Percentiles rank a stretch among this genome's conserved stretches.
phyloP scores from a whole-genome alignment of 2,329 filamentous ascomycete species.

The Penicillium sp. region DNA sequence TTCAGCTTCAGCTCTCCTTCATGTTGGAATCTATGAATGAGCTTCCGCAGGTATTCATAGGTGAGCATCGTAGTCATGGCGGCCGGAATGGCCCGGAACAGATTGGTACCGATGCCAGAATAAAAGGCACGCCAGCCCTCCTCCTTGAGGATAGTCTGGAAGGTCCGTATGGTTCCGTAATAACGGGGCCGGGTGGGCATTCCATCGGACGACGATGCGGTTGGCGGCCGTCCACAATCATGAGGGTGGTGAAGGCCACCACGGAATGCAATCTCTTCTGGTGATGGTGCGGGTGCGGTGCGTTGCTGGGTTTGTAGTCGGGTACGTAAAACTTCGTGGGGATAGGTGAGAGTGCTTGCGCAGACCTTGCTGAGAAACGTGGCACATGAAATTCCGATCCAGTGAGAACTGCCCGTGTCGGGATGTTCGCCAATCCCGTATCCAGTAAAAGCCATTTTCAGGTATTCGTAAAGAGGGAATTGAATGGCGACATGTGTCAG shows the following conservation, averaged over 20 bases:
- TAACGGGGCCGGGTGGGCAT: constrained; percentile 58
- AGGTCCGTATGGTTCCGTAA: constrained; percentile 72
- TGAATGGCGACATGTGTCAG: constrained; percentile 94
- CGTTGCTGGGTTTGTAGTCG: constrained; percentile 88
- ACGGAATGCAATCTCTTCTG: constrained; percentile 49
- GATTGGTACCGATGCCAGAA: constrained; percentile 93
- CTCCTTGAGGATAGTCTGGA: constrained; percentile 75
- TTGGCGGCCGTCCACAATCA: constrained; percentile 43
- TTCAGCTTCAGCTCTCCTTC: constrained; percentile 41
- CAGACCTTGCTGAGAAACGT: constrained; percentile 92
- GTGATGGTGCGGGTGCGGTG: constrained; percentile 44
- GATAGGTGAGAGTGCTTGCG: constrained; percentile 91
- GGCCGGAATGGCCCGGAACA: constrained; percentile 90
- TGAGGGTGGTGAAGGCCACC: constrained; percentile 35
- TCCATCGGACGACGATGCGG: constrained; percentile 49
- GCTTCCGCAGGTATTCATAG: constrained; percentile 69
- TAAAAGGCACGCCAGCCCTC: constrained; percentile 98
- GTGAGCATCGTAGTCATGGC: constrained; percentile 97
- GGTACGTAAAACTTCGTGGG: constrained; percentile 92
- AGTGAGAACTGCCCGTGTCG: constrained; percentile 60
- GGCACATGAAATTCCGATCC: constrained; percentile 75
- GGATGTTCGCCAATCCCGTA: constrained; percentile 73
- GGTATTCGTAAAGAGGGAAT: constrained; percentile 89
- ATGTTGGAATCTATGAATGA: constrained; percentile 49
- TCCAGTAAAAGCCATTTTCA: constrained; percentile 87